These are phyloP conservation scores for Ogataea methanolica DNA, from an alignment of 805 yeast genomes.

Conservation along the genomic window DNA sequence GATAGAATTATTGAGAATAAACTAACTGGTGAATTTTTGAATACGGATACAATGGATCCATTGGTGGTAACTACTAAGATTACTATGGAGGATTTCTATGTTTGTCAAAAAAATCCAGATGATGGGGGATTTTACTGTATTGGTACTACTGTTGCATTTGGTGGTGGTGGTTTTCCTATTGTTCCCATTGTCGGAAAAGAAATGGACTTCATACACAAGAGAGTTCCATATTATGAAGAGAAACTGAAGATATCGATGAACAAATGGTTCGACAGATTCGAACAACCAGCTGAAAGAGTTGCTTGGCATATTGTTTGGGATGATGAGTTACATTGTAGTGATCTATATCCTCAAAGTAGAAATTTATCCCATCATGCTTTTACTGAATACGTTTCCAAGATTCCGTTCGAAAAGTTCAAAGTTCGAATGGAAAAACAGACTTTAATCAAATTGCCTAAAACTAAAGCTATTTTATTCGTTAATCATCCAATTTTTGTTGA, in stretches of 20 bases:
- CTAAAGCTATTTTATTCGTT: conserved; percentile 23
- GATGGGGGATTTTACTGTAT: conserved; percentile 38
- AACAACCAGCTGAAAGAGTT: conserved; percentile 43
- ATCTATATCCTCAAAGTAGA: conserved; percentile 28
- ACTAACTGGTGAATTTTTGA: conserved; percentile 38
- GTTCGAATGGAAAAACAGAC: conserved; percentile 47
- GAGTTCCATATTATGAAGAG: conserved; percentile 45
- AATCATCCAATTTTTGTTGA: conserved; percentile 33
- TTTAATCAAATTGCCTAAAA: conserved; percentile 41
- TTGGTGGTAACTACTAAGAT: conserved; percentile 39
- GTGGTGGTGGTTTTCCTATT: conserved; percentile 48
- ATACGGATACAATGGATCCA: conserved; percentile 42
- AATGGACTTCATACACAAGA: conserved; percentile 40
- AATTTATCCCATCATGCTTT: conserved; percentile 32
- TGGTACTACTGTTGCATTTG: conserved; percentile 49
- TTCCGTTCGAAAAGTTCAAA: conserved; percentile 35
- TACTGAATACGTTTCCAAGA: conserved; percentile 30
- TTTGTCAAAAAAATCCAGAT: conserved; percentile 31
- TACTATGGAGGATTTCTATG: conserved; percentile 48
- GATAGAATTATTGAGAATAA: conserved; percentile 37
- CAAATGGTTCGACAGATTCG: conserved; percentile 42
- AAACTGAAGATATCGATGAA: conserved; percentile 46
- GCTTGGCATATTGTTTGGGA: conserved; percentile 52
- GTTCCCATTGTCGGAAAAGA: conserved; percentile 27
- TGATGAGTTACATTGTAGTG: conserved; percentile 29